Evolutionary conservation across 257 asterid genomes (phyloP).

Genomic region (Plectranthus barbatus): DNA sequence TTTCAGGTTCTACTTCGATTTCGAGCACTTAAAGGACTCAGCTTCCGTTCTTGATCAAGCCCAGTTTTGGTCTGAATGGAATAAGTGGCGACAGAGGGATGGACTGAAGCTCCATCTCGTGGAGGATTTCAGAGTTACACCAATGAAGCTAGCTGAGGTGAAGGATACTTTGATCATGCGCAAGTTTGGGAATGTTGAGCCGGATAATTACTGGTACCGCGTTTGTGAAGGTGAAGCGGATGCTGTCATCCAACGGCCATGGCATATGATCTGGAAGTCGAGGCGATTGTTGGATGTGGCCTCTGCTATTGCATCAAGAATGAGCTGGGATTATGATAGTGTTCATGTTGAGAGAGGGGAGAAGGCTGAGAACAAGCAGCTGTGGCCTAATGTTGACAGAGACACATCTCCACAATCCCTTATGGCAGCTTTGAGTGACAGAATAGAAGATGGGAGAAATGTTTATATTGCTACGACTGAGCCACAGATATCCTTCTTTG

Average conservation of each 20-base stretch:
- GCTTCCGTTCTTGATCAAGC: slow-evolving; percentile 58
- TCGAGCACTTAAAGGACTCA: slow-evolving; percentile 68
- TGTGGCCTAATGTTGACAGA: slow-evolving; percentile 61
- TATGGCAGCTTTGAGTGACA: slow-evolving; percentile 33
- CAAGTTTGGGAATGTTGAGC: slow-evolving; percentile 65
- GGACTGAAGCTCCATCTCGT: slow-evolving; percentile 56
- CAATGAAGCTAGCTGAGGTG: slow-evolving; percentile 48
- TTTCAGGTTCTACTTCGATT: slow-evolving; percentile 74
- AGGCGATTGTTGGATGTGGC: slow-evolving; percentile 57
- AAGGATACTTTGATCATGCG: slow-evolving; percentile 60
- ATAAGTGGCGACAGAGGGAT: slow-evolving; percentile 43
- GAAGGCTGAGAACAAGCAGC: slow-evolving; percentile 41
- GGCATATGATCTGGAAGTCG: slow-evolving; percentile 64
- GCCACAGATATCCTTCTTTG: slow-evolving; percentile 33
- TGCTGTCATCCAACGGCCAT: slow-evolving; percentile 53
- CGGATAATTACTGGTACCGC: slow-evolving; percentile 70
- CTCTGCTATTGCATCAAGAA: slow-evolving; percentile 46
- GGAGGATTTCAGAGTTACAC: slow-evolving; percentile 54
- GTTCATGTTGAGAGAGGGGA: slow-evolving; percentile 72
- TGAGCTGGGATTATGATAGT: slow-evolving; percentile 73
- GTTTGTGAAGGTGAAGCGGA: slow-evolving; percentile 78
- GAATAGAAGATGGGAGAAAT: slow-evolving; percentile 46
- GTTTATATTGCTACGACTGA: slow-evolving; percentile 65
- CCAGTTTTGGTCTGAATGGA: slow-evolving; percentile 68
- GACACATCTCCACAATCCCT: slow-evolving; percentile 61